Evolutionary conservation across 2,329 filamentous ascomycete genomes (phyloP).

Genomic region (Sarocladiaceae sp.): DNA sequence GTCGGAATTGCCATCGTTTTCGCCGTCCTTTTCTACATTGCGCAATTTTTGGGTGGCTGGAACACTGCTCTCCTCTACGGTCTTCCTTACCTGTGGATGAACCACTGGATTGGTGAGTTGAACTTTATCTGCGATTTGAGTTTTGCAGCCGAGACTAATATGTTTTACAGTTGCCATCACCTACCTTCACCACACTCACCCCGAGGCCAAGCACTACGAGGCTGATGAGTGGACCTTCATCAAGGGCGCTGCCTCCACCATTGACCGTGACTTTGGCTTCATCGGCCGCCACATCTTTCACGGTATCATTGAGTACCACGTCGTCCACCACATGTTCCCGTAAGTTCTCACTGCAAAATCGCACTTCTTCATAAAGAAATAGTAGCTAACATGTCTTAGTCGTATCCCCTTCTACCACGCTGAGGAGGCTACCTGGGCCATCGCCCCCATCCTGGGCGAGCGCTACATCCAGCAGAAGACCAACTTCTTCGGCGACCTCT

Average conservation of each 20-base stretch:
- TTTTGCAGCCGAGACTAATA: background rate
- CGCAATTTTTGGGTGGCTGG: slow-evolving; percentile 49
- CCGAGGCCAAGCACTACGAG: slow-evolving; percentile 29
- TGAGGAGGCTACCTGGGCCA: slow-evolving; percentile 52
- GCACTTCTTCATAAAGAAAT: background rate
- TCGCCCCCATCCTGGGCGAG: slow-evolving; percentile 85
- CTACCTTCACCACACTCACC: slow-evolving; percentile 69
- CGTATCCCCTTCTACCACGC: slow-evolving; percentile 41
- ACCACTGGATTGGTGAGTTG: slow-evolving; percentile 66
- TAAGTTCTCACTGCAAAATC: slow-evolving; percentile 15
- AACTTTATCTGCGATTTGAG: slow-evolving; percentile 13
- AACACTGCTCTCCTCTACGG: slow-evolving; percentile 57
- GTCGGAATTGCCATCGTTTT: slow-evolving; percentile 51
- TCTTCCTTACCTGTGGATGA: slow-evolving; percentile 65
- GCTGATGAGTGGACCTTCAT: slow-evolving; percentile 50
- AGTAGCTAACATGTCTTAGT: background rate
- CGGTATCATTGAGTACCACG: slow-evolving; percentile 56
- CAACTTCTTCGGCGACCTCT: slow-evolving; percentile 14
- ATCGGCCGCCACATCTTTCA: slow-evolving; percentile 60
- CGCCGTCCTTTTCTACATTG: slow-evolving; percentile 46
- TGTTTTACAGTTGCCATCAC: slow-evolving; percentile 60
- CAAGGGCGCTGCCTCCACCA: slow-evolving; percentile 55
- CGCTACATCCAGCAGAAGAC: slow-evolving; percentile 64
- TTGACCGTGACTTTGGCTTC: slow-evolving; percentile 60
- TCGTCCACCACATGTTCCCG: slow-evolving; percentile 56